Percentiles rank a stretch among this genome's conserved stretches.
Conservation (phyloP, 2,329 filamentous ascomycete genomes). For the Aureobasidium zeae region DNA sequence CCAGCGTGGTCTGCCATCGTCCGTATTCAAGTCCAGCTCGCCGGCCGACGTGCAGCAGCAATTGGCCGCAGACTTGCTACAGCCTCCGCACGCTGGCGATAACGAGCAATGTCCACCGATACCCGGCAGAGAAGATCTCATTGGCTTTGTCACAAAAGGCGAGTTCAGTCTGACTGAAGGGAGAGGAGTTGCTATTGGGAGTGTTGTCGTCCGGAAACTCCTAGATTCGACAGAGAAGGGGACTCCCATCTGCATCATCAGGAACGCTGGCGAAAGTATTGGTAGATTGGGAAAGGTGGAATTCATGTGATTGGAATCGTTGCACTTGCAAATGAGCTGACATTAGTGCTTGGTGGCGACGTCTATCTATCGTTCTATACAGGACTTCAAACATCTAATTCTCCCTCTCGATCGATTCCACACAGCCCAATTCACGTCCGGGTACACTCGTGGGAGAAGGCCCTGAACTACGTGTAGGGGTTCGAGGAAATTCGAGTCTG, state of each 20-base stretch:
- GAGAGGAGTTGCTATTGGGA: conserved; percentile 65
- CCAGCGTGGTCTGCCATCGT: conserved; percentile 21
- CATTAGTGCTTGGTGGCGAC: neutral
- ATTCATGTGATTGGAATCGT: conserved; percentile 33
- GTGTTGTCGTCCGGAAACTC: conserved; percentile 43
- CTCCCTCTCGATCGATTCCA: too few species aligned
- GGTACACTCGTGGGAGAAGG: neutral
- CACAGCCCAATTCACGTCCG: neutral
- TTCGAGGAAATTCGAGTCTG: neutral
- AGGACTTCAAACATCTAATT: too few species aligned
- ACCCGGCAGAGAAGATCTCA: conserved; percentile 64
- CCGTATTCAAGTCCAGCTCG: neutral
- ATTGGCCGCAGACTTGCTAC: conserved; percentile 36
- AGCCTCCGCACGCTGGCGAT: conserved; percentile 25
- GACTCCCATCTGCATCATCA: conserved; percentile 62
- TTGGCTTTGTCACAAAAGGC: conserved; percentile 86
- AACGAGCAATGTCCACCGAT: conserved; percentile 43
- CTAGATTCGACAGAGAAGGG: conserved; percentile 28
- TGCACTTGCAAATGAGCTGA: neutral
- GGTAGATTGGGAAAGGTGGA: conserved; percentile 78
- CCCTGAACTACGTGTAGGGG: conserved; percentile 2
- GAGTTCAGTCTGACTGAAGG: conserved; percentile 73
- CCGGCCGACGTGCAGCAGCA: conserved; percentile 30
- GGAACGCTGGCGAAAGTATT: conserved; percentile 68
- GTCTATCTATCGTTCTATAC: neutral